Evolutionary conservation across 305 asterid genomes (phyloP).

Genomic region (Salvia sclarea): DNA sequence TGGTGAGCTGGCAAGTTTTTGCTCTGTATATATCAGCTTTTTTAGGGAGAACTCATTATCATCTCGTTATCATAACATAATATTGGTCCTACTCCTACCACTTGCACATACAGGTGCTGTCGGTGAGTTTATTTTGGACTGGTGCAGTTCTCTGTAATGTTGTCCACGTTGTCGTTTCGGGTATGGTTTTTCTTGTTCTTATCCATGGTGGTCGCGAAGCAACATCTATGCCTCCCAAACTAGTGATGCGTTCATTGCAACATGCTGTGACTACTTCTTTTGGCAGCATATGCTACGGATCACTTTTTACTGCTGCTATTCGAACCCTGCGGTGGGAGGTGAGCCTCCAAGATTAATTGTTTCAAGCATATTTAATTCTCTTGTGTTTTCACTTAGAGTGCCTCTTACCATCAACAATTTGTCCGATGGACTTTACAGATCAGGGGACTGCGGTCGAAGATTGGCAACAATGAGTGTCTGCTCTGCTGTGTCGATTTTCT

Average conservation of each 20-base stretch:
- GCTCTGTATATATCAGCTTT: slow-evolving; percentile 42
- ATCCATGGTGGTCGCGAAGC: slow-evolving; percentile 84
- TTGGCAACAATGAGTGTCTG: slow-evolving; percentile 92
- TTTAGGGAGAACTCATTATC: slow-evolving; percentile 25
- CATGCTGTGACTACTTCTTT: slow-evolving; percentile 88
- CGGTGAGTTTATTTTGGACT: slow-evolving; percentile 95
- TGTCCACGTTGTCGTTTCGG: slow-evolving; percentile 90
- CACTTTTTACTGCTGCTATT: slow-evolving; percentile 96
- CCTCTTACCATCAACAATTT: slow-evolving; percentile 26
- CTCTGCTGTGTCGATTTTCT: slow-evolving; percentile 95
- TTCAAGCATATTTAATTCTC: slow-evolving; percentile 9
- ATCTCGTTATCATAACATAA: slow-evolving; percentile 16
- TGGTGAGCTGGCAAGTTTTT: slow-evolving; percentile 99
- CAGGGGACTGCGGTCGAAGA: slow-evolving; percentile 95
- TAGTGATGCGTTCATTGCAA: slow-evolving; percentile 61
- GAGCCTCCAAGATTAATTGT: slow-evolving; percentile 21
- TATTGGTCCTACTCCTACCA: slow-evolving; percentile 22
- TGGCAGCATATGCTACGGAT: slow-evolving; percentile 98
- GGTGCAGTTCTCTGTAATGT: slow-evolving; percentile 95
- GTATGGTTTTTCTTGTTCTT: slow-evolving; percentile 89
- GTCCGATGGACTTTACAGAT: slow-evolving; percentile 53
- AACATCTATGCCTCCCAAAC: slow-evolving; percentile 83
- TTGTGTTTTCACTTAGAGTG: slow-evolving; percentile 17
- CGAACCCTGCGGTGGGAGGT: slow-evolving; percentile 98
- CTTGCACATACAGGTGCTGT: slow-evolving; percentile 62